These are phyloP conservation scores for Taphrina sp. DNA, from an alignment of 1,139 yeast genomes.

Conservation along the genomic window DNA sequence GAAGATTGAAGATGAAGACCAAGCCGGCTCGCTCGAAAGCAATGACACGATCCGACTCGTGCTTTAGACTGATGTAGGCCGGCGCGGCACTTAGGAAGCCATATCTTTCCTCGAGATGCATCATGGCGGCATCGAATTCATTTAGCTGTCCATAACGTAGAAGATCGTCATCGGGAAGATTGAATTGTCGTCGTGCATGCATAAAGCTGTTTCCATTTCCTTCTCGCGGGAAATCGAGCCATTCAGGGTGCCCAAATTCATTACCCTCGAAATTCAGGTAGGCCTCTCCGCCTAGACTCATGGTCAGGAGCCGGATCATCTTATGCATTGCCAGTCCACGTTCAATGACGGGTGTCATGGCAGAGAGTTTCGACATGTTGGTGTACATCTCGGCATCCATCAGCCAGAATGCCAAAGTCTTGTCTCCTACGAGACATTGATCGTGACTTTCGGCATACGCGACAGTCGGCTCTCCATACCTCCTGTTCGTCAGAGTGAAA, in stretches of 20 bases:
- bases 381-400: constrained; percentile 98
- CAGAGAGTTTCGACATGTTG: constrained; percentile 77
- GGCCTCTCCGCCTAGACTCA: constrained; percentile 91
- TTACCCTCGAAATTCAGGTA: constrained; percentile 95
- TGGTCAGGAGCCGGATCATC: constrained; percentile 80
- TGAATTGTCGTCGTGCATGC: constrained; percentile 93
- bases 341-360: constrained; percentile 72
- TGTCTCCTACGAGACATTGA: constrained; percentile 96
- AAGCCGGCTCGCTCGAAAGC: constrained; percentile 87
- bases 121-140: constrained; percentile 81
- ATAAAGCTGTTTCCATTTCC: constrained; percentile 88
- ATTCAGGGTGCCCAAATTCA: constrained; percentile 98
- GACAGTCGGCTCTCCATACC: constrained; percentile 85
- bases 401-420: constrained; percentile 93
- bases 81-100: constrained; percentile 65
- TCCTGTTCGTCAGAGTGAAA: constrained; percentile 79
- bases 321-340: constrained; percentile 90
- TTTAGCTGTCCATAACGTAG: constrained; percentile 76
- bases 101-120: constrained; percentile 64
- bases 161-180: constrained; percentile 72
- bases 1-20: constrained; percentile 82
- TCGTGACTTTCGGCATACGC: constrained; percentile 96
- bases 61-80: constrained; percentile 83
- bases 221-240: constrained; percentile 93
- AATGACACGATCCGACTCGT: constrained; percentile 82